phyloP scores from a whole-genome alignment of 768 basidiomycete species.

The Tylopilus vinaceipallidus region DNA sequence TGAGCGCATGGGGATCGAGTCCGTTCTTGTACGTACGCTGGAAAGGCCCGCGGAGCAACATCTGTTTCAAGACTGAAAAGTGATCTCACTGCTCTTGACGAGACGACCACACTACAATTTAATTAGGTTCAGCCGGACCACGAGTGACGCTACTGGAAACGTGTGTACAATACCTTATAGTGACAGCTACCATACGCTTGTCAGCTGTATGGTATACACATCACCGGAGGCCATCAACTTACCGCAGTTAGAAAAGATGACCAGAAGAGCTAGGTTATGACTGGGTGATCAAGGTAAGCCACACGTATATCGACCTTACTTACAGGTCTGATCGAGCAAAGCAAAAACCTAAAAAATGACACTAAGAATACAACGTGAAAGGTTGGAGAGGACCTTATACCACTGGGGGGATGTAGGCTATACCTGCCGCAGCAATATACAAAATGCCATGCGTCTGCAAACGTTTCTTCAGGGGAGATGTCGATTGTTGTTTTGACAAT shows the following conservation, averaged over 20 bases:
- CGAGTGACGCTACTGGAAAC: background rate
- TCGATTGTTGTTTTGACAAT: constrained; percentile 7
- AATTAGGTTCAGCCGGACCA: background rate
- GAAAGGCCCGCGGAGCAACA: no score
- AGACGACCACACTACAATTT: constrained; percentile 5
- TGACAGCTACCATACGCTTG: background rate
- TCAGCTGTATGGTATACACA: constrained; percentile 1
- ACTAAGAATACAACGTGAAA: background rate
- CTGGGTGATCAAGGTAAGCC: no score
- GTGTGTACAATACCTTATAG: background rate
- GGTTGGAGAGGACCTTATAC: background rate
- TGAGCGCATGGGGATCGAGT: background rate
- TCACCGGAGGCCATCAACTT: background rate
- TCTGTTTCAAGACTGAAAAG: background rate
- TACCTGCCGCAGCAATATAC: constrained; percentile 12
- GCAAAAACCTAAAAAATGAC: constrained; percentile 5
- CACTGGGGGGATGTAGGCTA: constrained; percentile 14
- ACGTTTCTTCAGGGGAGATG: constrained; percentile 15
- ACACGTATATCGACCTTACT: no score
- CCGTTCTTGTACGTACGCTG: constrained; percentile 1
- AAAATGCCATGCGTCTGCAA: constrained; percentile 17
- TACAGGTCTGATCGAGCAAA: background rate
- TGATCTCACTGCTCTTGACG: constrained; percentile 15
- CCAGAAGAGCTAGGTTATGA: background rate
- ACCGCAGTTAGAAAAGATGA: background rate